These are phyloP conservation scores for Didymella glomerata DNA, from an alignment of 2,329 filamentous ascomycete species.

Conservation along the genomic window DNA sequence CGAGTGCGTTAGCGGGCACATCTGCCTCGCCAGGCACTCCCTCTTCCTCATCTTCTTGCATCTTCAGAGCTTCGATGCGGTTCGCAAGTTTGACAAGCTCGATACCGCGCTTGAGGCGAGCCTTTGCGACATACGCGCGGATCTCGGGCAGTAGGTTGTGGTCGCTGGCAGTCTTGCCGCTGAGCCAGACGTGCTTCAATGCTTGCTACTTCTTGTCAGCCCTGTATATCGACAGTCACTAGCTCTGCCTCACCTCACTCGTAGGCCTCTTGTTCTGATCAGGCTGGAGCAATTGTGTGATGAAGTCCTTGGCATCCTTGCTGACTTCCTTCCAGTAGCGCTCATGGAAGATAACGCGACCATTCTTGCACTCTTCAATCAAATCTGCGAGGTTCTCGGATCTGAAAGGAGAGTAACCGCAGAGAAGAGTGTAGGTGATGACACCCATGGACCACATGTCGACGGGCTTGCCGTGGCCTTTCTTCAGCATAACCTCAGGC, in stretches of 20 bases:
- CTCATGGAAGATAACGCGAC: slow-evolving; percentile 91
- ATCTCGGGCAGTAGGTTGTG: slow-evolving; percentile 98
- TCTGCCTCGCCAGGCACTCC: slow-evolving; percentile 67
- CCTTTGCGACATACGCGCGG: slow-evolving; percentile 89
- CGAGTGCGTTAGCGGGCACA: slow-evolving; percentile 68
- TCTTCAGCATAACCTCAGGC: slow-evolving; percentile 97
- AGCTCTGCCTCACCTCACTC: slow-evolving; percentile 67
- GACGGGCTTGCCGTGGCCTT: slow-evolving; percentile 95
- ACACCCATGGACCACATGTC: slow-evolving; percentile 99
- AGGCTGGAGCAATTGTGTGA: slow-evolving; percentile 79
- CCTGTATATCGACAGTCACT: background rate
- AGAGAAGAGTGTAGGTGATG: slow-evolving; percentile 97
- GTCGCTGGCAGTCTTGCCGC: slow-evolving; percentile 87
- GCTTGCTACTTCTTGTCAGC: slow-evolving; percentile 66
- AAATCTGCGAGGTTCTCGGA: slow-evolving; percentile 92
- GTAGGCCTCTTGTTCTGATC: slow-evolving; percentile 78
- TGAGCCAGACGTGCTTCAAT: slow-evolving; percentile 86
- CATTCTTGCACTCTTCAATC: slow-evolving; percentile 90
- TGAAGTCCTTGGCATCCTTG: slow-evolving; percentile 93
- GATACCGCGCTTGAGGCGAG: slow-evolving; percentile 89
- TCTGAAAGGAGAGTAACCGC: slow-evolving; percentile 97
- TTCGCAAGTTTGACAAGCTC: slow-evolving; percentile 96
- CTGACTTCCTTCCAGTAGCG: slow-evolving; percentile 99
- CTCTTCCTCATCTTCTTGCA: slow-evolving; percentile 88
- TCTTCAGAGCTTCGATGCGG: slow-evolving; percentile 91